phyloP scores from a whole-genome alignment of 371 early-diverging fungal genomes.

The Fennellomyces sp. region DNA sequence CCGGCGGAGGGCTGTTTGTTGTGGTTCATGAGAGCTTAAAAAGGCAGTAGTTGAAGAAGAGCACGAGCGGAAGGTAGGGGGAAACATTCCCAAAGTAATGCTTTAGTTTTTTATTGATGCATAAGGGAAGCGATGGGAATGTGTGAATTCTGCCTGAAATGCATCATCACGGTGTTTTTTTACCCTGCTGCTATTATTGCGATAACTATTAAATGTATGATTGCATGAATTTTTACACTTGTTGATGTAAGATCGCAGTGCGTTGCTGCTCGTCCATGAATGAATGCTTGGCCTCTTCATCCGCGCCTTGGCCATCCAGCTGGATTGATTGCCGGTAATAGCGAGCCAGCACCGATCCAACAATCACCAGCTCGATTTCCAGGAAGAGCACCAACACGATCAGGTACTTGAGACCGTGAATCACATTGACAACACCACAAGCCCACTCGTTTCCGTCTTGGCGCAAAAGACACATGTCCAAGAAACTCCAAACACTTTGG shows the following conservation, averaged over 20 bases:
- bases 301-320: not conserved
- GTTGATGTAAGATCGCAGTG: not conserved
- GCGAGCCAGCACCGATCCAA: not conserved
- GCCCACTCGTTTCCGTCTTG: not conserved
- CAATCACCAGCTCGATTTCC: conserved; percentile 21
- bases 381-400: conserved; percentile 34
- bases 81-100: too few species aligned
- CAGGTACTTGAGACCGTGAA: conserved; percentile 28
- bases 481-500: not conserved
- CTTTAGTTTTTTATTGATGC: too few species aligned
- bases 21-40: too few species aligned
- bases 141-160: too few species aligned
- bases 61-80: too few species aligned
- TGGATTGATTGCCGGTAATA: not conserved
- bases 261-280: conserved; percentile 7
- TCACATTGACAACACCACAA: conserved; percentile 17
- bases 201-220: too few species aligned
- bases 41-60: too few species aligned
- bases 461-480: conserved; percentile 16
- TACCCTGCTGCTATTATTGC: too few species aligned
- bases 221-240: not conserved
- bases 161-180: too few species aligned
- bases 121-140: too few species aligned
- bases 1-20: not conserved
- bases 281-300: not conserved